Evolutionary conservation across 768 basidiomycete species (phyloP), one percentile per base, ranked within the genome.

Genomic region (Calocybe gangraenosa): DNA sequence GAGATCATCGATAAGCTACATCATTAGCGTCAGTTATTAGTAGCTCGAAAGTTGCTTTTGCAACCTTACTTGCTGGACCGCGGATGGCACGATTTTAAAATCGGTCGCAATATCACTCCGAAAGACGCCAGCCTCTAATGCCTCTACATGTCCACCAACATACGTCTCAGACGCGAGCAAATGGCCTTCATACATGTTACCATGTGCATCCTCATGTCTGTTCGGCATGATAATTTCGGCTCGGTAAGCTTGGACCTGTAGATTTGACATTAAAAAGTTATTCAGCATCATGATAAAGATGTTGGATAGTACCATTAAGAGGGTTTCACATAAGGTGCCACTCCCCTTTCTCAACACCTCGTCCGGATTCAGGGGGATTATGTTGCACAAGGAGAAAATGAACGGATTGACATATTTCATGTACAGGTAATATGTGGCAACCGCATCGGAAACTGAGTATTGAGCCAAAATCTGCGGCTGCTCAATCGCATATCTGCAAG

Each of bases 341-440:
- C 82, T 90, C 25, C 96, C 96, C 64, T 99, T 98, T 40, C 95
- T 75, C 53, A 98, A 65, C 3, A 98, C 96, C 50, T 99, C 96
- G 57, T 99, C 96, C 2, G 96, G 93, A 57, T 84, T 85, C 42
- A 99, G 76, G 9, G 96, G 95, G 55, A 99, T 98, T 64, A 98
- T 99, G 73, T 96, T 99, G 67, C 96, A 98, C 30, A 99, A 68
- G 7, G 96, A 98, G 70, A 99, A 99, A 51, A 99, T 91, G 76
- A 99, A 99, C 0, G 96, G 96, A 59, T 98, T 94, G 8, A 99
- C 94, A 57, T 99, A 99, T 93, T 98, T 99, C 96, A 98, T 99
- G 69, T 99, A 98, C 28, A 99, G 78, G 65, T 98, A 98, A 64
- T 99, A 98, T 1, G 96, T 99, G n/a, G 96, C 95, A 8, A 98